These are phyloP conservation scores for Colletotrichum sp. DNA, from an alignment of 2,329 filamentous ascomycete species.

Conservation along the genomic window DNA sequence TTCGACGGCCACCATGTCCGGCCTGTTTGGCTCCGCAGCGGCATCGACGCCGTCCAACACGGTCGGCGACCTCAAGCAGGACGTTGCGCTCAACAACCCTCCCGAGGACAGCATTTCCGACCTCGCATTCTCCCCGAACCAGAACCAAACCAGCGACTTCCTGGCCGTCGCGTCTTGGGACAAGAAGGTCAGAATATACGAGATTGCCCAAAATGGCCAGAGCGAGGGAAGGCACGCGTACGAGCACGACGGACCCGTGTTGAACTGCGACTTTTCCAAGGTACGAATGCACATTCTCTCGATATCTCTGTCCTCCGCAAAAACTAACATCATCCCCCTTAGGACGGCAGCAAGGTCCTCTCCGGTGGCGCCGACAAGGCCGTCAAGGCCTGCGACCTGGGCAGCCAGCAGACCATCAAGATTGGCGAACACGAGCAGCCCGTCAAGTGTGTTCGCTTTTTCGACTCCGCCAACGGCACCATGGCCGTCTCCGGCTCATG, in stretches of 20 bases:
- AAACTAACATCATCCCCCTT: slow-evolving; percentile 14
- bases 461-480: slow-evolving; percentile 71
- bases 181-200: slow-evolving; percentile 96
- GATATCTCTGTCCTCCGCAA: neutral
- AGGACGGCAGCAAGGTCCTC: slow-evolving; percentile 91
- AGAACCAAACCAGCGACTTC: slow-evolving; percentile 68
- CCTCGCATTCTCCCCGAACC: slow-evolving; percentile 76
- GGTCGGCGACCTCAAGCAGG: slow-evolving; percentile 88
- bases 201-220: slow-evolving; percentile 78
- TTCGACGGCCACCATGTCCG: slow-evolving; percentile 58
- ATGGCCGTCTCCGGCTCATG: slow-evolving; percentile 93
- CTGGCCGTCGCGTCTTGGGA: slow-evolving; percentile 95
- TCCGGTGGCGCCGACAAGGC: slow-evolving; percentile 91
- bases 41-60: slow-evolving; percentile 67
- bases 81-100: slow-evolving; percentile 77
- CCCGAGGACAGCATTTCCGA: slow-evolving; percentile 92
- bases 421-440: slow-evolving; percentile 86
- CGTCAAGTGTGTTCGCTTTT: slow-evolving; percentile 79
- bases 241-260: slow-evolving; percentile 83
- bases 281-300: slow-evolving; percentile 52
- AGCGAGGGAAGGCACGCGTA: slow-evolving; percentile 86
- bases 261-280: slow-evolving; percentile 87
- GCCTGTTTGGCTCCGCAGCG: slow-evolving; percentile 60
- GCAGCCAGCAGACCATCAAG: slow-evolving; percentile 67
- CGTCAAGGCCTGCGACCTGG: slow-evolving; percentile 85